A percentile compares a stretch with the other conserved stretches of the same genome.
Evolutionary conservation across 148 eudicot species (phyloP).

Genomic region (Polygonum maritimum): DNA sequence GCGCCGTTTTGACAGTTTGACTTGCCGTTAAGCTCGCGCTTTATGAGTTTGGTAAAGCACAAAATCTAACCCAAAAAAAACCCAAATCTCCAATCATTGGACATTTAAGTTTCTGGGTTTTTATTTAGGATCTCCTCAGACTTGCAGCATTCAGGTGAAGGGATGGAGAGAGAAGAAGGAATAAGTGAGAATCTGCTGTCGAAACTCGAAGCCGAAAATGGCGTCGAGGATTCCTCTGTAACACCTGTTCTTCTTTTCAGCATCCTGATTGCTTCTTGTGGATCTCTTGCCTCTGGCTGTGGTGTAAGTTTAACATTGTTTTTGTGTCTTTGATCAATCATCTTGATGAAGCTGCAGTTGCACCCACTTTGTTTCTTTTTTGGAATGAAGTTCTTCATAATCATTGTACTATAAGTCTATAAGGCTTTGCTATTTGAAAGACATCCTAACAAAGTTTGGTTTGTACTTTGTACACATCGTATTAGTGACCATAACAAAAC

Average conservation of each 20-base stretch:
- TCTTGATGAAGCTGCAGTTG: too few species aligned
- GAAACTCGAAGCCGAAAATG: not conserved
- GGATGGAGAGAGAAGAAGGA: not conserved
- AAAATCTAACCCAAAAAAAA: too few species aligned
- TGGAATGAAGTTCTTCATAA: not conserved
- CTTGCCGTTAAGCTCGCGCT: not conserved
- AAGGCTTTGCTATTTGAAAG: too few species aligned
- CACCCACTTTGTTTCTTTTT: not conserved
- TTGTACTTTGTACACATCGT: too few species aligned
- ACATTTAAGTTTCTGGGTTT: too few species aligned
- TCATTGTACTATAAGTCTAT: too few species aligned
- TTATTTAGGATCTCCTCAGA: not conserved
- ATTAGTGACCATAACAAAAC: too few species aligned
- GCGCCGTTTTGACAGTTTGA: not conserved
- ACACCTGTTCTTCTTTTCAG: conserved; percentile 29
- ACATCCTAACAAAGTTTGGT: too few species aligned
- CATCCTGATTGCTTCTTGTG: conserved; percentile 26
- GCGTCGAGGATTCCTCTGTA: conserved; percentile 6
- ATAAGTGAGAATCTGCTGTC: not conserved
- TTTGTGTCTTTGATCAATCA: not conserved
- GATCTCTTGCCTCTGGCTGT: conserved; percentile 29
- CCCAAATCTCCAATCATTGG: too few species aligned
- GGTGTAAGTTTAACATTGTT: conserved; percentile 21
- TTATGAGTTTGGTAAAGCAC: too few species aligned
- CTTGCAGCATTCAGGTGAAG: not conserved